A percentile compares a stretch with the other conserved stretches of the same genome.
Evolutionary conservation across 164 flowering plant species (phyloP).

Genomic region (Warburgia ugandensis): DNA sequence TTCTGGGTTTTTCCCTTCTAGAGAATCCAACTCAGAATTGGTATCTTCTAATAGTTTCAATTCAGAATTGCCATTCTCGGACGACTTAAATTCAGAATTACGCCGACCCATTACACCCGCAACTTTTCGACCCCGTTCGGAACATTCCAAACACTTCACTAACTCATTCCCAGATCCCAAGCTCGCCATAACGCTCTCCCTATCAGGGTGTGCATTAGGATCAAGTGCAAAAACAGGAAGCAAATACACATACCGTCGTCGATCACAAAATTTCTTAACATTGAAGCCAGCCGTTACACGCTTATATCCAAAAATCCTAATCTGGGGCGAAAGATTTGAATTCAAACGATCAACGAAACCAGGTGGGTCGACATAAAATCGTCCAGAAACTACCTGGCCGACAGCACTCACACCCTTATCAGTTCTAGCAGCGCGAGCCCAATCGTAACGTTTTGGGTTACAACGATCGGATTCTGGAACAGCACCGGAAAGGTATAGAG

Average conservation of each 20-base stretch:
- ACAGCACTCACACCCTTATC: slow-evolving; percentile 98
- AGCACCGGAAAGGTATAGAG: slow-evolving; percentile 66
- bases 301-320: slow-evolving; percentile 78
- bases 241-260: slow-evolving; percentile 90
- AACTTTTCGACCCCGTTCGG: slow-evolving; percentile 88
- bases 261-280: slow-evolving; percentile 92
- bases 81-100: background rate
- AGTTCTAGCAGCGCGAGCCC: slow-evolving; percentile 93
- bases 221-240: slow-evolving; percentile 91
- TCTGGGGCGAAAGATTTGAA: slow-evolving; percentile 47
- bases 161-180: slow-evolving; percentile 73
- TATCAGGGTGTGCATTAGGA: slow-evolving; percentile 59
- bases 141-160: slow-evolving; percentile 75
- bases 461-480: slow-evolving; percentile 72
- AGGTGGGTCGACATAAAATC: slow-evolving; percentile 81
- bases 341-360: slow-evolving; percentile 72
- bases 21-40: background rate
- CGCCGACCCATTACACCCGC: slow-evolving; percentile 55
- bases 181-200: slow-evolving; percentile 82
- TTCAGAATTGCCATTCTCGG: background rate
- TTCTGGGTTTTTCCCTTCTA: background rate
- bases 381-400: slow-evolving; percentile 91
- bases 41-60: background rate
- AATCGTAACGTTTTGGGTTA: slow-evolving; percentile 53
- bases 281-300: slow-evolving; percentile 63